Evolutionary conservation across 495 filamentous ascomycete species (phyloP).

Genomic region (Tetracladium marchalianum): DNA sequence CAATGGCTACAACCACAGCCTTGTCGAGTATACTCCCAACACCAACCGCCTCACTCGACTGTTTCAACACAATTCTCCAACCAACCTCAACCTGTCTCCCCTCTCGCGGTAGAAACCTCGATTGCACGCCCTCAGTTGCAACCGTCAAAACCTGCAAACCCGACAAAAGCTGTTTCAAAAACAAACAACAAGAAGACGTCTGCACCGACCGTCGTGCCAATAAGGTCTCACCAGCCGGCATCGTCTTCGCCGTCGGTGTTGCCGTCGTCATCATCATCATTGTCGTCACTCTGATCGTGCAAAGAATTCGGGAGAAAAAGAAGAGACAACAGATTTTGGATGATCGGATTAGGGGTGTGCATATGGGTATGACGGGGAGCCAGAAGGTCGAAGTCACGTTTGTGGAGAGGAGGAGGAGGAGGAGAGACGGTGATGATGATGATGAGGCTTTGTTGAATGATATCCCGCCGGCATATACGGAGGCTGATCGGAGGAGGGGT

Average conservation of each 20-base stretch:
- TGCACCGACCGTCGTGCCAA: conserved; percentile 35
- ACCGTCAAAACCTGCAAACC: conserved; percentile 29
- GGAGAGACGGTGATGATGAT: conserved; percentile 36
- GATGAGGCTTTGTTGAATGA: conserved; percentile 45
- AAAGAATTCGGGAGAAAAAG: too few relatives aligned
- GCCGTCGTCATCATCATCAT: conserved; percentile 21
- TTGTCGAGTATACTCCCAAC: not conserved
- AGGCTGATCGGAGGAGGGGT: conserved; percentile 47
- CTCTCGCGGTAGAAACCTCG: conserved; percentile 20
- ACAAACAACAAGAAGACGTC: conserved; percentile 21
- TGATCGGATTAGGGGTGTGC: too few relatives aligned
- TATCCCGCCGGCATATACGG: conserved; percentile 55
- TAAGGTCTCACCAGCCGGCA: conserved; percentile 27
- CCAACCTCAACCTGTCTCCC: conserved; percentile 24
- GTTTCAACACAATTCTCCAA: conserved; percentile 27
- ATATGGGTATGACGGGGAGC: too few relatives aligned
- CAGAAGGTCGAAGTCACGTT: too few relatives aligned
- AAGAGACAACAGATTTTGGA: too few relatives aligned
- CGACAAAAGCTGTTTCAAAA: conserved; percentile 31
- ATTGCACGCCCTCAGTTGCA: conserved; percentile 28
- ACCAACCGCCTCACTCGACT: conserved; percentile 10
- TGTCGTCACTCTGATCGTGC: conserved; percentile 18
- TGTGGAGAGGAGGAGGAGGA: too few relatives aligned
- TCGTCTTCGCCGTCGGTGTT: conserved; percentile 28
- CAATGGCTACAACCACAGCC: conserved; percentile 4